A percentile compares a stretch with the other conserved stretches of the same genome.
These are phyloP conservation scores for Colletotrichum sansevieriae DNA, from an alignment of 2,329 filamentous ascomycete genomes.

Conservation along the genomic window DNA sequence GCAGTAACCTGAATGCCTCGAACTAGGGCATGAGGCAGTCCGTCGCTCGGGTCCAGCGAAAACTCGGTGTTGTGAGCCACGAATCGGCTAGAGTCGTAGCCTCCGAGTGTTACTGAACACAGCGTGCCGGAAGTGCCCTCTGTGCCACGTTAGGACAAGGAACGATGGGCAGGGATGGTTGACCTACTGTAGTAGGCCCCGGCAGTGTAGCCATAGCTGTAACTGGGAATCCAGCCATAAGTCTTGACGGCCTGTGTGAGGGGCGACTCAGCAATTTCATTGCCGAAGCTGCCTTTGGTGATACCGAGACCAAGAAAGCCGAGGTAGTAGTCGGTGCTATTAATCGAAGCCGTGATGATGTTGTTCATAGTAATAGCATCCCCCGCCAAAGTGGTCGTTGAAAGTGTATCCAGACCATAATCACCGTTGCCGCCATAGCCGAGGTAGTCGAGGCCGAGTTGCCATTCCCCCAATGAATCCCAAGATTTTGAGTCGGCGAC, in stretches of 20 bases:
- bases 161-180: slow-evolving; percentile 36
- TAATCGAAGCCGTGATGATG: slow-evolving; percentile 65
- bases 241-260: slow-evolving; percentile 70
- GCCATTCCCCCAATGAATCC: slow-evolving; percentile 70
- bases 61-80: slow-evolving; percentile 72
- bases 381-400: slow-evolving; percentile 54
- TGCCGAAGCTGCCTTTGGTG: slow-evolving; percentile 64
- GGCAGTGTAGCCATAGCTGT: slow-evolving; percentile 82
- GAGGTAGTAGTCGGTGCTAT: slow-evolving; percentile 67
- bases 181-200: slow-evolving; percentile 77
- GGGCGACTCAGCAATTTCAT: slow-evolving; percentile 62
- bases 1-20: slow-evolving; percentile 65
- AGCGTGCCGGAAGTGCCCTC: slow-evolving; percentile 57
- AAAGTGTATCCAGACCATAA: slow-evolving; percentile 70
- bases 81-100: slow-evolving; percentile 75
- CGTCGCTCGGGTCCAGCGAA: slow-evolving; percentile 64
- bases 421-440: slow-evolving; percentile 71
- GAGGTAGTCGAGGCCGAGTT: slow-evolving; percentile 71
- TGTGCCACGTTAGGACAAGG: slow-evolving; percentile 50
- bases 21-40: slow-evolving; percentile 70
- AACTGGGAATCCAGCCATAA: slow-evolving; percentile 73
- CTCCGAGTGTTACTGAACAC: slow-evolving; percentile 75
- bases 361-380: slow-evolving; percentile 57
- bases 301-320: slow-evolving; percentile 71
- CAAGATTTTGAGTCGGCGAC: slow-evolving; percentile 67